phyloP scores from a whole-genome alignment of 768 basidiomycete species.

The Termitomyces sp. region DNA sequence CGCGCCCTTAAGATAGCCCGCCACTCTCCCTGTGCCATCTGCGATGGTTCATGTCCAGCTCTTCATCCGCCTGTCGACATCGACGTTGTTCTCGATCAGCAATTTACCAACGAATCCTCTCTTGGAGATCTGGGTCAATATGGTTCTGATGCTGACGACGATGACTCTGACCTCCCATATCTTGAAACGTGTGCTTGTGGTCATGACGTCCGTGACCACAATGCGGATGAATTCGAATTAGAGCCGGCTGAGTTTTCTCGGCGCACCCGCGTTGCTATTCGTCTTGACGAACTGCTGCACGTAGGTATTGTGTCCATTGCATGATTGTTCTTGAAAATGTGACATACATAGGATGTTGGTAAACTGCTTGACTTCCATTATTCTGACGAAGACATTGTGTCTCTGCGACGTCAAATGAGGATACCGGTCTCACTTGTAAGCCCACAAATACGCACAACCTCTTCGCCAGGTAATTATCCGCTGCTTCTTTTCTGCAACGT shows the following conservation, averaged over 20 bases:
- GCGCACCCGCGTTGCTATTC: constrained; percentile 66
- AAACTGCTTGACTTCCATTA: constrained; percentile 79
- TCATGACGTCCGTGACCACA: constrained; percentile 58
- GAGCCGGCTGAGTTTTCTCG: constrained; percentile 65
- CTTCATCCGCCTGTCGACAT: constrained; percentile 59
- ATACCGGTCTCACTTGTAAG: constrained; percentile 45
- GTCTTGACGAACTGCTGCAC: constrained; percentile 78
- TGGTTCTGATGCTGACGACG: constrained; percentile 70
- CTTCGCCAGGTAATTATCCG: constrained; percentile 44
- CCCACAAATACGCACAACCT: constrained; percentile 36
- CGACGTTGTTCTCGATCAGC: constrained; percentile 53
- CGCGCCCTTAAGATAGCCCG: constrained; percentile 77
- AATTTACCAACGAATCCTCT: constrained; percentile 38
- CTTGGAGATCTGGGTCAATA: constrained; percentile 56
- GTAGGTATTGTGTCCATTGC: constrained; percentile 33
- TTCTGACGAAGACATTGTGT: constrained; percentile 60
- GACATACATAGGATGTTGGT: constrained; percentile 55
- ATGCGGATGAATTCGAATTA: constrained; percentile 53
- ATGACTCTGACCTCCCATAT: constrained; percentile 46
- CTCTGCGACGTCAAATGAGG: constrained; percentile 67
- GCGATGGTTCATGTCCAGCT: constrained; percentile 57
- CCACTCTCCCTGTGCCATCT: constrained; percentile 66
- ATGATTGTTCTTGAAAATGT: background rate
- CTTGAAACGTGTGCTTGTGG: constrained; percentile 64
- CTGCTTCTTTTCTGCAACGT: constrained; percentile 1